Evolutionary conservation across 2,329 filamentous ascomycete genomes (phyloP), one percentile per base, ranked within the genome.

Genomic region (Coniochaeta sp.): DNA sequence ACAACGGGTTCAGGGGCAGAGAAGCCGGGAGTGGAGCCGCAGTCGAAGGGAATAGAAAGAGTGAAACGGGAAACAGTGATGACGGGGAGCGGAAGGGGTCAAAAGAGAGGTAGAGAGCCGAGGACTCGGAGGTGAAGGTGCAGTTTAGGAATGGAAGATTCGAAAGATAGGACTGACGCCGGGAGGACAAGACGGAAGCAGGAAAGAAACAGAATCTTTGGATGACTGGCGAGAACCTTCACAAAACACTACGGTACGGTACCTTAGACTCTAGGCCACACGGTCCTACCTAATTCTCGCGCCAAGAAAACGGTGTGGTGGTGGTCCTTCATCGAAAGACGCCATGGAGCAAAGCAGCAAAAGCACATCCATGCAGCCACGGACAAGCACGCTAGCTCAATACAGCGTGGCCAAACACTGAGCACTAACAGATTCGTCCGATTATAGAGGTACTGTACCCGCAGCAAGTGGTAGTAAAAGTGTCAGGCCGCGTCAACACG

Each of bases 151-250:
- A 44, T 58, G 36, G 36, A 33, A 16, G n/a, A 22, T 56, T 58
- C 36, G 56, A 58, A n/a, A 58, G n/a, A 34, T 24, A 55, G 8
- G 34, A 57, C 34, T n/a, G 54, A 22, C 26, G 31, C 33, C 38
- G 38, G 52, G 31, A 31, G 34, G 52, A 52, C 47, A 52, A n/a
- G 22, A 52, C n/a, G 22, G 26, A 34, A 57, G 54, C 54, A 57
- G 54, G 54, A 57, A 38, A n/a, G 54, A 57, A 57, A 57, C 54
- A 57, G 54, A 57, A 57, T 34, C 31, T 57, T 57, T 52, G 47
- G 44, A 50, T 28, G 44, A 28, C 44, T 12, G 36, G 36, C 8
- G 52, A 56, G 26, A 56, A 56, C 52, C 28, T n/a, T n/a, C n/a
- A n/a, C n/a, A n/a, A n/a, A n/a, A n/a, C n/a, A n/a, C n/a, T n/a